Evolutionary conservation across 2,329 filamentous ascomycete genomes (phyloP), one percentile per base, ranked within the genome.

Genomic region (Trichoderma sp.): DNA sequence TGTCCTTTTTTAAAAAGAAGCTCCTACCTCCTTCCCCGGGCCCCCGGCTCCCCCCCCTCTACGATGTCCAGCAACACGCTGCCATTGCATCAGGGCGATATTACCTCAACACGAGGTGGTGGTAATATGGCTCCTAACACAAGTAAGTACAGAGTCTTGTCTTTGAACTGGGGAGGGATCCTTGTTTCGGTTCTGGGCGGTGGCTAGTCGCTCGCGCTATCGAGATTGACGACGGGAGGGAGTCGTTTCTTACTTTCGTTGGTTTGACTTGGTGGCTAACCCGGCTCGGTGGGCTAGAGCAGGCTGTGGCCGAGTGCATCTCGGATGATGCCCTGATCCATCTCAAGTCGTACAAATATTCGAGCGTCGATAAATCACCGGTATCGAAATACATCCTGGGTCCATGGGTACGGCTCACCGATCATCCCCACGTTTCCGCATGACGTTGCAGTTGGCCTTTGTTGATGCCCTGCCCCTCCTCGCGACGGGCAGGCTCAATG

Each of bases 341-440:
- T 81, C 91, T 99, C 77, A 96, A 94, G 83, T 91, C 92, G 73
- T 99, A 99, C 90, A 97, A 98, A 81, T 99, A 99, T 83, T 97
- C 94, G 77, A 93, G 92, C 78, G 94, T 99, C 82, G 96, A 99
- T 86, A 95, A 97, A 83, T 98, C 95, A 65, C 92, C 93, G 74
- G 90, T 98, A 73, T 98, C 96, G 71, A 89, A 95, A 82, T 97
- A 98, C 83, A 93, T 99, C 80, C 88, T 99, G 65, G 93, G 92
- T 76, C 95, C 97, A 80, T 99, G 97, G 85, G 96, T 98, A 92
- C 81, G 92, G 47, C 39, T 53, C 30, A 58, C 64, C 63, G 39
- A 58, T 51, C 6, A 32, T 51, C 51, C 62, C 60, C 26, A 36
- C 28, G 47, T 28, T 67, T 36, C 28, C 9, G 39, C 66, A 70